Evolutionary conservation across 495 filamentous ascomycete genomes (phyloP).

Genomic region (Neurospora pannonica): DNA sequence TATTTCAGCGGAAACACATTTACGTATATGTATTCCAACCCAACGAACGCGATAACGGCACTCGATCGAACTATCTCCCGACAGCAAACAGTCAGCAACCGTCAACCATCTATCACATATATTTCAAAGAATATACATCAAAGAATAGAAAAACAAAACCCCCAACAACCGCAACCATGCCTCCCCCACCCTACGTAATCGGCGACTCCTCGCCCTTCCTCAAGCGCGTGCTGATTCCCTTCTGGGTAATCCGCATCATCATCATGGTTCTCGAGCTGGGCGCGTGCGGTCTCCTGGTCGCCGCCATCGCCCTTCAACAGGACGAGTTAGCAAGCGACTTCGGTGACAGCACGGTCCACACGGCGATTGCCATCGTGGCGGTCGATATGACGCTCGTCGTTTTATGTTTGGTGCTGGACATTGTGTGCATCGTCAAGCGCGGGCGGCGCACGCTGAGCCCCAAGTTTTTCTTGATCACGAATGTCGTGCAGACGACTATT

Average conservation of each 20-base stretch:
- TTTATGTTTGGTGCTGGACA: slow-evolving; percentile 18
- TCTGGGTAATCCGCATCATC: slow-evolving; percentile 75
- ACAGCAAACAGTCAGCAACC: not conserved
- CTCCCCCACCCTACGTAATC: slow-evolving; percentile 9
- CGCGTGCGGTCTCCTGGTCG: slow-evolving; percentile 13
- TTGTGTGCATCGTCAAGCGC: slow-evolving; percentile 27
- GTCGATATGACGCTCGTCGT: slow-evolving; percentile 16
- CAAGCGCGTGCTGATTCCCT: slow-evolving; percentile 62
- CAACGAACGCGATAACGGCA: not conserved
- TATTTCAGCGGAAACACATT: too few relatives aligned
- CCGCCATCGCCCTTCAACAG: slow-evolving; percentile 7
- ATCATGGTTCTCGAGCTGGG: slow-evolving; percentile 18
- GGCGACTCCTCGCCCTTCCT: slow-evolving; percentile 29
- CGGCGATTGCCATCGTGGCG: slow-evolving; percentile 7
- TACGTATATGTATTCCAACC: too few relatives aligned
- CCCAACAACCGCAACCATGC: slow-evolving; percentile 7
- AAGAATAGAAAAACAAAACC: not conserved
- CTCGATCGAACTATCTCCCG: not conserved
- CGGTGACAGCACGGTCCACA: not conserved
- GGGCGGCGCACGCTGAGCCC: slow-evolving; percentile 18
- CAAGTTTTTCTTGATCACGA: slow-evolving; percentile 19
- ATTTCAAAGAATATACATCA: too few relatives aligned
- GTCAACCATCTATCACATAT: too few relatives aligned
- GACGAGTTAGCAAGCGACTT: slow-evolving; percentile 1
- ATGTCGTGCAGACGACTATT: slow-evolving; percentile 17